Percentiles rank a stretch among this genome's conserved stretches.
Evolutionary conservation across 306 rosid species (phyloP).

Genomic region (Parietaria judaica): DNA sequence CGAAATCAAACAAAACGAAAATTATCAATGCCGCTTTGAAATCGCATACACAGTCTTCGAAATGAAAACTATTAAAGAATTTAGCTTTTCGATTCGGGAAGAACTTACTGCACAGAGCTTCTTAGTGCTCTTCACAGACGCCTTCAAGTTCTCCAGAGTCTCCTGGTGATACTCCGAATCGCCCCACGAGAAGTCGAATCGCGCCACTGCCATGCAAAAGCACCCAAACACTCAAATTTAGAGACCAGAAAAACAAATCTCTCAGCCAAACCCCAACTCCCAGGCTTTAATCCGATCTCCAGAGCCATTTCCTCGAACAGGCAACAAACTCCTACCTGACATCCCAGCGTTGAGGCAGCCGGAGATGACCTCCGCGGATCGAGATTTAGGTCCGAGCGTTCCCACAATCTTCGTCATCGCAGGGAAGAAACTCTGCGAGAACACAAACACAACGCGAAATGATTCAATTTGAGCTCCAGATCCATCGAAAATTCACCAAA

Average conservation of each 20-base stretch:
- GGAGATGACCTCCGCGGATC: slow-evolving; percentile 66
- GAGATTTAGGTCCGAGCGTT: slow-evolving; percentile 86
- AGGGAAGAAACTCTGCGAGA: slow-evolving; percentile 59
- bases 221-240: not conserved
- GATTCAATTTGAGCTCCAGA: slow-evolving; percentile 9
- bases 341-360: slow-evolving; percentile 87
- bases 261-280: no score
- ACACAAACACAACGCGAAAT: not conserved
- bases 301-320: not conserved
- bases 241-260: no score
- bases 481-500: slow-evolving; percentile 8
- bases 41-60: no score
- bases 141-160: slow-evolving; percentile 81
- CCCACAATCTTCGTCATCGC: slow-evolving; percentile 99
- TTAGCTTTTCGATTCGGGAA: no score
- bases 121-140: slow-evolving; percentile 72
- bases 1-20: not conserved
- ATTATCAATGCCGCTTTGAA: not conserved
- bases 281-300: not conserved
- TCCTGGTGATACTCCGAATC: slow-evolving; percentile 74
- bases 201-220: slow-evolving; percentile 62
- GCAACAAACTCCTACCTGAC: slow-evolving; percentile 52
- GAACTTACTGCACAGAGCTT: slow-evolving; percentile 95
- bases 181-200: slow-evolving; percentile 92
- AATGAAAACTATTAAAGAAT: no score